Conservation (phyloP, 768 basidiomycete genomes). For the Lactarius indigo region DNA sequence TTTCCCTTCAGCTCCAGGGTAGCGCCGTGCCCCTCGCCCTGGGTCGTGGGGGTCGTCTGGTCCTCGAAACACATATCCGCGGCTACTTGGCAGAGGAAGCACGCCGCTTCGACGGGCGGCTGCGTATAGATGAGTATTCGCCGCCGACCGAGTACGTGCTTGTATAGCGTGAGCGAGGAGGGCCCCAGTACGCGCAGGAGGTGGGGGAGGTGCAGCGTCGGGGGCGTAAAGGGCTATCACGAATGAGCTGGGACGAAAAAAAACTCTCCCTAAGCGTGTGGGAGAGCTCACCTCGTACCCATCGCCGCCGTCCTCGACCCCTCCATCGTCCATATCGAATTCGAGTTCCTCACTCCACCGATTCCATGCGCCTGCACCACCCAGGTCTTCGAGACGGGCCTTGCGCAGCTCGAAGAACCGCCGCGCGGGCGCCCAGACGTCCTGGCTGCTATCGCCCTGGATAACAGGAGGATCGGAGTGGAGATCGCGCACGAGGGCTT, state of each 20-base stretch:
- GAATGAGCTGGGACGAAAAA: background rate
- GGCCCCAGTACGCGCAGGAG: slow-evolving; percentile 75
- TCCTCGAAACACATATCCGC: slow-evolving; percentile 61
- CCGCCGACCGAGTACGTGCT: slow-evolving; percentile 71
- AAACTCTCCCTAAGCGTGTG: no score
- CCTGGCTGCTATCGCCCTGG: slow-evolving; percentile 23
- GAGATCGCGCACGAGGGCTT: slow-evolving; percentile 51
- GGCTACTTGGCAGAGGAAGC: slow-evolving; percentile 56
- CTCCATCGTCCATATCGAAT: slow-evolving; percentile 15
- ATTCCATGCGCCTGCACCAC: slow-evolving; percentile 57
- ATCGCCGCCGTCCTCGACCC: background rate
- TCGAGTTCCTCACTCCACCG: slow-evolving; percentile 69
- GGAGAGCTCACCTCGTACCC: slow-evolving; percentile 3
- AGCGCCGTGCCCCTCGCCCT: slow-evolving; percentile 7
- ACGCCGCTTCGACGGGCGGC: slow-evolving; percentile 77
- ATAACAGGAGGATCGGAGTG: slow-evolving; percentile 39
- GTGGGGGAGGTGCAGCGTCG: slow-evolving; percentile 70
- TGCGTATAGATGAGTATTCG: slow-evolving; percentile 80
- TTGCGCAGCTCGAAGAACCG: slow-evolving; percentile 65
- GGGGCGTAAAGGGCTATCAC: slow-evolving; percentile 33
- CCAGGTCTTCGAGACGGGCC: slow-evolving; percentile 46
- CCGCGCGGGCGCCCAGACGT: slow-evolving; percentile 61
- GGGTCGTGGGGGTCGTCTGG: slow-evolving; percentile 20
- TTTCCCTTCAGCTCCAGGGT: slow-evolving; percentile 37
- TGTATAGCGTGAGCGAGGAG: slow-evolving; percentile 73